A percentile compares a stretch with the other conserved stretches of the same genome.
These are phyloP conservation scores for Jatropha multifida DNA, from an alignment of 441 rosid species.

Conservation along the genomic window DNA sequence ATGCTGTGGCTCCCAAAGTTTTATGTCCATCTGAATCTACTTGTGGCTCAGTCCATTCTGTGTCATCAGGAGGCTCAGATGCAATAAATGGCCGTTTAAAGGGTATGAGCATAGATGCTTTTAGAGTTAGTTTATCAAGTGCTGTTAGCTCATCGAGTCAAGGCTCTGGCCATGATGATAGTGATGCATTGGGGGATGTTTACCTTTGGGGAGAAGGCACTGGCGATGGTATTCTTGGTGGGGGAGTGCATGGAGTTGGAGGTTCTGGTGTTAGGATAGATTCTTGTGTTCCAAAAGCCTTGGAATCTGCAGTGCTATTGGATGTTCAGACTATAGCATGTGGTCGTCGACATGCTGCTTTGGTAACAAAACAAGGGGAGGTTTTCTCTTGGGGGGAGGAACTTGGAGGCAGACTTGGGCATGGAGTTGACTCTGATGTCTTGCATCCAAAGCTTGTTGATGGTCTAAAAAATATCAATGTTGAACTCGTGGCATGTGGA, in stretches of 20 bases:
- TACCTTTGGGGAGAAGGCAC: constrained; percentile 96
- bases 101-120: constrained; percentile 73
- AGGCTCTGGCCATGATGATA: constrained; percentile 98
- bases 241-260: constrained; percentile 70
- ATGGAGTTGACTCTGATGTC: constrained; percentile 93
- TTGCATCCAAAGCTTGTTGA: constrained; percentile 90
- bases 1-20: constrained; percentile 80
- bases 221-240: constrained; percentile 87
- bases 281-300: constrained; percentile 82
- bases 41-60: constrained; percentile 72
- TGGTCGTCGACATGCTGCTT: constrained; percentile 91
- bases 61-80: constrained; percentile 85
- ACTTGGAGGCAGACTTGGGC: constrained; percentile 97
- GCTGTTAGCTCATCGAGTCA: constrained; percentile 98
- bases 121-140: constrained; percentile 96
- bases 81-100: constrained; percentile 46
- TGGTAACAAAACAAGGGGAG: constrained; percentile 97
- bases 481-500: constrained; percentile 97
- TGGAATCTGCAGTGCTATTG: constrained; percentile 94
- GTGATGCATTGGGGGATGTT: constrained; percentile 97
- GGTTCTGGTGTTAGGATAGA: constrained; percentile 60
- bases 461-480: constrained; percentile 68
- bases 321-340: constrained; percentile 97
- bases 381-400: constrained; percentile 99
- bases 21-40: constrained; percentile 77